Conservation (phyloP, 768 basidiomycete genomes). For the Termitomyces heimii region DNA sequence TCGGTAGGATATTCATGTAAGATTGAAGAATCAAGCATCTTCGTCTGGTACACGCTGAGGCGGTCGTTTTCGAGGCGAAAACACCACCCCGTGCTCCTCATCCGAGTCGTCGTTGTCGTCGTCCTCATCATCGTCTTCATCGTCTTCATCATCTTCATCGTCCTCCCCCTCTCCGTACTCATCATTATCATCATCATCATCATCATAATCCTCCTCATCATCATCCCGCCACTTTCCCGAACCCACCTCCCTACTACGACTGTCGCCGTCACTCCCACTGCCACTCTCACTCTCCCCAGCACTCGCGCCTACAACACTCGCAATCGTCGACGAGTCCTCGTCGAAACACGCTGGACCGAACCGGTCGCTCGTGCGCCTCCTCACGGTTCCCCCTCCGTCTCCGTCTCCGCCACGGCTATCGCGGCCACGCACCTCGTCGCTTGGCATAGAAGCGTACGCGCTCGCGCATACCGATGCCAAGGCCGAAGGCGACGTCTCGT, state of each 20-base stretch:
- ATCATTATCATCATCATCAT: constrained; percentile 4
- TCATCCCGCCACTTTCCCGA: constrained; percentile 17
- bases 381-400: background rate
- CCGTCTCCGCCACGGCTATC: background rate
- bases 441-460: background rate
- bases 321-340: constrained; percentile 48
- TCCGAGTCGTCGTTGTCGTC: constrained; percentile 17
- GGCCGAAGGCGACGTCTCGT: background rate
- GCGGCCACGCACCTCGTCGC: background rate
- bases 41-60: background rate
- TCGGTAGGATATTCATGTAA: background rate
- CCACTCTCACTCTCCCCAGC: background rate
- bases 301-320: constrained; percentile 25
- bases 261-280: constrained; percentile 1
- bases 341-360: constrained; percentile 29
- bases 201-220: background rate
- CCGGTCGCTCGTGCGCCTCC: background rate
- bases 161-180: constrained; percentile 26
- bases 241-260: constrained; percentile 18
- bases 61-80: constrained; percentile 21
- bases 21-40: background rate
- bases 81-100: constrained; percentile 22
- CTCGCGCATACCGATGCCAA: too few relatives aligned
- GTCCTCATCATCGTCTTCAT: constrained; percentile 9
- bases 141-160: constrained; percentile 6